These are phyloP conservation scores for Cytospora paraplurivora DNA, from an alignment of 2,329 filamentous ascomycete genomes.

Conservation along the genomic window DNA sequence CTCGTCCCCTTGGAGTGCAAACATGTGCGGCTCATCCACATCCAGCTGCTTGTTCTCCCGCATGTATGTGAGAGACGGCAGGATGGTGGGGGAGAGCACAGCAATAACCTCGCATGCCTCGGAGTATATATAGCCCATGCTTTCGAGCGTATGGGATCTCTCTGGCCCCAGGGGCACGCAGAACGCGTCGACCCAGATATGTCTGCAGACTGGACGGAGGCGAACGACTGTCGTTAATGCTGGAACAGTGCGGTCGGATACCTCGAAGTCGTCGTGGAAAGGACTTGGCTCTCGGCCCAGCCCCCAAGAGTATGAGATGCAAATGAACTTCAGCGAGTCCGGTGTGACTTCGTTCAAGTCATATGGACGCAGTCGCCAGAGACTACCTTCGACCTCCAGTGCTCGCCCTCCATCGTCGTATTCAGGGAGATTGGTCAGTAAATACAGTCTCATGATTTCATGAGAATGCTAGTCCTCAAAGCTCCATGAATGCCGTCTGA, in stretches of 20 bases:
- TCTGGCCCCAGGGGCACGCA: slow-evolving; percentile 11
- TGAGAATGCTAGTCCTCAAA: background rate
- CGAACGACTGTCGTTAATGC: background rate
- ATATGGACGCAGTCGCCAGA: slow-evolving; percentile 2
- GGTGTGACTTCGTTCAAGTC: background rate
- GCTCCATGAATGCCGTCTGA: background rate
- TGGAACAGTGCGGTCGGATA: slow-evolving; percentile 13
- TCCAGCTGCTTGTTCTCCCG: background rate
- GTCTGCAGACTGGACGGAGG: slow-evolving; percentile 5
- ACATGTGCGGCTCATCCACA: background rate
- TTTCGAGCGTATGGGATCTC: slow-evolving; percentile 12
- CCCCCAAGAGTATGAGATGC: slow-evolving; percentile 20
- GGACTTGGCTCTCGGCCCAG: background rate
- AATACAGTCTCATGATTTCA: background rate
- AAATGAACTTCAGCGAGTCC: slow-evolving; percentile 13
- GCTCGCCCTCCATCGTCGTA: background rate
- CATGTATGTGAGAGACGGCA: background rate
- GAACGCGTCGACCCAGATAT: slow-evolving; percentile 22
- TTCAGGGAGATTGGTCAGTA: background rate
- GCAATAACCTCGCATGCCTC: slow-evolving; percentile 11
- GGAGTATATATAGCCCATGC: slow-evolving; percentile 22
- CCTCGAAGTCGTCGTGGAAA: slow-evolving; percentile 1
- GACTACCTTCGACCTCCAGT: background rate
- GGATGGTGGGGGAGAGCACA: slow-evolving; percentile 3
- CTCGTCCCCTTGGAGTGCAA: slow-evolving; percentile 8